Conservation (phyloP, 345 rosid genomes). For the Pistacia integerrima region DNA sequence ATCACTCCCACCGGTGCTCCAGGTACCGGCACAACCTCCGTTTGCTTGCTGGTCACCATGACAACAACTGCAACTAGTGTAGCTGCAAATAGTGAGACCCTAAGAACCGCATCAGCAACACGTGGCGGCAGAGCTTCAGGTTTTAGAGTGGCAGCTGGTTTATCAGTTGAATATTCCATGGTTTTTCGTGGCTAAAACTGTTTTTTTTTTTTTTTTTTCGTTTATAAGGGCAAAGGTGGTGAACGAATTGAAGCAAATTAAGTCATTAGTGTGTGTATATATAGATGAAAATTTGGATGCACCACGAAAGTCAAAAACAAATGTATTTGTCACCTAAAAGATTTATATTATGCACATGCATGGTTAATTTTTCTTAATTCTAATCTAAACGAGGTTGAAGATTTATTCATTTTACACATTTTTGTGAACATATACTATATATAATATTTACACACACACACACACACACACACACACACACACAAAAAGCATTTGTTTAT, state of each 20-base stretch:
- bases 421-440: too few species aligned
- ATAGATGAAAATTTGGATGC: background rate
- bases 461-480: too few species aligned
- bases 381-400: too few species aligned
- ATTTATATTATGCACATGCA: too few species aligned
- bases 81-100: conserved; percentile 61
- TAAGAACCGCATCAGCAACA: conserved; percentile 39
- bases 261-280: background rate
- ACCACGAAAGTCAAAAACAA: background rate
- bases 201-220: too few species aligned
- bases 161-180: conserved; percentile 52
- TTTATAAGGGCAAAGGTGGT: background rate
- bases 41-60: conserved; percentile 64
- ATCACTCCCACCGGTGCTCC: conserved; percentile 12
- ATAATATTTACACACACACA: too few species aligned
- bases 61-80: conserved; percentile 49
- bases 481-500: too few species aligned
- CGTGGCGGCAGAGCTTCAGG: conserved; percentile 21
- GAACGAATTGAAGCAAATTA: background rate
- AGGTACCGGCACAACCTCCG: conserved; percentile 32
- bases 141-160: conserved; percentile 30
- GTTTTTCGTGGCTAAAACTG: background rate
- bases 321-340: background rate
- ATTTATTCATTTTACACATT: too few species aligned
- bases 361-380: too few species aligned